These are phyloP conservation scores for Aspergillus pseudoterreus DNA, from an alignment of 2,329 filamentous ascomycete genomes.

Conservation along the genomic window DNA sequence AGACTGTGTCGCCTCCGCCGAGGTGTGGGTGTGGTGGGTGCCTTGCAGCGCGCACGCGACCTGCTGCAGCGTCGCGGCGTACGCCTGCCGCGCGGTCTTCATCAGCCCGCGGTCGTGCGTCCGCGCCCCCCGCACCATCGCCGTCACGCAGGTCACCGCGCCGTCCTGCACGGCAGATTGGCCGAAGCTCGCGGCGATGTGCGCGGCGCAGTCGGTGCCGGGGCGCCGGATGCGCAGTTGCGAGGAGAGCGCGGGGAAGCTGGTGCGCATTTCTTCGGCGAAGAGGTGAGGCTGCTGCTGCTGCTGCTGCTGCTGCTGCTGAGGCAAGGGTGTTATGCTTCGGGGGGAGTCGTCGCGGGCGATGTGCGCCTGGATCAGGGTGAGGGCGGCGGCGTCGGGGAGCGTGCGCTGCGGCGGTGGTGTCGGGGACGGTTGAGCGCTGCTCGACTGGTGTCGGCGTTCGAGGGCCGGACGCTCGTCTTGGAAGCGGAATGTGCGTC, in stretches of 20 bases:
- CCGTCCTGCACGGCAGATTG: constrained; percentile 21
- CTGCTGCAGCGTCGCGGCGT: constrained; percentile 28
- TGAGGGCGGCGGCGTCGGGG: not conserved
- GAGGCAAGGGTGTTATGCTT: too few species aligned
- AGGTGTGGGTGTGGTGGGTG: constrained; percentile 20
- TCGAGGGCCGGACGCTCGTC: constrained; percentile 35
- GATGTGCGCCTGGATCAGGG: constrained; percentile 15
- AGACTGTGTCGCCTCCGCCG: too few species aligned
- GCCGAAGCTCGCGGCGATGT: constrained; percentile 22
- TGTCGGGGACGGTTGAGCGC: not conserved
- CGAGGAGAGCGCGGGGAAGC: constrained; percentile 26
- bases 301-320: too few species aligned
- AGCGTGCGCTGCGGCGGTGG: not conserved
- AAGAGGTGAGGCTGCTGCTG: constrained; percentile 20
- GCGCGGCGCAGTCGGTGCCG: constrained; percentile 19
- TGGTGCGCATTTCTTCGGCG: constrained; percentile 22
- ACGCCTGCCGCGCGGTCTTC: constrained; percentile 25
- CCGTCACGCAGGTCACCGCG: constrained; percentile 24
- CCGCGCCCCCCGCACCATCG: constrained; percentile 23
- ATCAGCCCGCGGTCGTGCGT: constrained; percentile 21
- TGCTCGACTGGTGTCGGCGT: constrained; percentile 21
- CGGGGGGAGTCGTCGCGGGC: constrained; percentile 2
- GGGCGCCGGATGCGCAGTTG: constrained; percentile 25
- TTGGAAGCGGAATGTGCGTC: constrained; percentile 33
- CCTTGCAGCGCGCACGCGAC: constrained; percentile 27